phyloP scores from a whole-genome alignment of 2,329 filamentous ascomycete genomes.

The Falciphora oryzae region DNA sequence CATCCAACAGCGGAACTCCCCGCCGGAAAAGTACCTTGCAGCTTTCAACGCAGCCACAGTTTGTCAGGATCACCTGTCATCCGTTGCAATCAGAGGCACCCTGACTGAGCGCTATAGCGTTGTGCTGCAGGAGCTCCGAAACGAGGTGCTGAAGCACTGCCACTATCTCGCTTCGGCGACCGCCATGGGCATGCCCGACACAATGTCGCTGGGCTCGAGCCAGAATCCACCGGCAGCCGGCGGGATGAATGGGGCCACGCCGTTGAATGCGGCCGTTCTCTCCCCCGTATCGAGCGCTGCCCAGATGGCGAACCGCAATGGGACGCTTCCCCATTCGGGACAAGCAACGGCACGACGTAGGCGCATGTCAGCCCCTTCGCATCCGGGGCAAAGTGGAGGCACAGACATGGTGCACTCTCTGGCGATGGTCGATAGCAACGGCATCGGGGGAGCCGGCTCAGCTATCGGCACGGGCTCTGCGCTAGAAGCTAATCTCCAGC shows the following conservation, averaged over 20 bases:
- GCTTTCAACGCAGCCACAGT: constrained; percentile 31
- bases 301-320: background rate
- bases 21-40: constrained; percentile 21
- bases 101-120: constrained; percentile 41
- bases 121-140: constrained; percentile 45
- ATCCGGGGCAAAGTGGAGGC: background rate
- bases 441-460: too few relatives aligned
- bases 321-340: background rate
- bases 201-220: too few relatives aligned
- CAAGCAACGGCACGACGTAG: background rate
- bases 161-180: constrained; percentile 2
- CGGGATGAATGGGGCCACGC: too few relatives aligned
- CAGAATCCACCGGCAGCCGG: background rate
- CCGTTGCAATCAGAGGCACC: constrained; percentile 31
- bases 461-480: background rate
- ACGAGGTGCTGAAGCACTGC: constrained; percentile 30
- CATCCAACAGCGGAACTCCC: constrained; percentile 30
- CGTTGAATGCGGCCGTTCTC: too few relatives aligned
- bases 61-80: constrained; percentile 34
- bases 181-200: background rate
- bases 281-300: background rate
- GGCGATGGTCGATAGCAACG: background rate
- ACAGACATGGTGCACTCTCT: background rate
- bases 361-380: background rate
- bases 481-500: background rate